These are phyloP conservation scores for Carpinus viminea DNA, from an alignment of 306 rosid species.

Conservation along the genomic window DNA sequence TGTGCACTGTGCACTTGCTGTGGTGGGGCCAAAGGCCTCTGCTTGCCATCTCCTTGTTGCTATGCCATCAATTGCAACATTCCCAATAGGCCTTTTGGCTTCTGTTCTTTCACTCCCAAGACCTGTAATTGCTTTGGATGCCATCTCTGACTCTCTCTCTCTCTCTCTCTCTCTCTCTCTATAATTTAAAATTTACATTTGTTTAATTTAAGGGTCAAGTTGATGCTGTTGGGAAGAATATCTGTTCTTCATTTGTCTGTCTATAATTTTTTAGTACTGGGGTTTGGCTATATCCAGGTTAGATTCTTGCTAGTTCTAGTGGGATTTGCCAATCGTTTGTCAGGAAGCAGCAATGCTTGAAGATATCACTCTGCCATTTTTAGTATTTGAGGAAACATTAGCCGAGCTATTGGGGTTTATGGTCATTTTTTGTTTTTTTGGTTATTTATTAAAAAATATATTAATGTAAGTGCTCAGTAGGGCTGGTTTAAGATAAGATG, in stretches of 20 bases:
- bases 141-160: conserved; percentile 51
- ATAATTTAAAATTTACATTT: conserved; percentile 36
- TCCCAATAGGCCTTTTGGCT: conserved; percentile 95
- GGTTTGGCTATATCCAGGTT: conserved; percentile 35
- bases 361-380: conserved; percentile 47
- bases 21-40: conserved; percentile 88
- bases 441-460: conserved; percentile 43
- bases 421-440: conserved; percentile 25
- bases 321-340: conserved; percentile 36
- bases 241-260: conserved; percentile 61
- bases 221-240: conserved; percentile 60
- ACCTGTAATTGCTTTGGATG: conserved; percentile 99
- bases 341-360: conserved; percentile 38
- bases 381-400: conserved; percentile 38
- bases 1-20: conserved; percentile 98
- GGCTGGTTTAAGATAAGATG: conserved; percentile 42
- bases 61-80: conserved; percentile 98
- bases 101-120: conserved; percentile 97
- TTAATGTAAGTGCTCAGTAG: conserved; percentile 49
- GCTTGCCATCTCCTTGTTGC: conserved; percentile 99
- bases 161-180: conserved; percentile 23
- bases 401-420: conserved; percentile 56
- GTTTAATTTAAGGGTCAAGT: conserved; percentile 41
- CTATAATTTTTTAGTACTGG: conserved; percentile 22
- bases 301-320: conserved; percentile 32